Evolutionary conservation across 805 yeast species (phyloP).

Genomic region (Ogataea pini): DNA sequence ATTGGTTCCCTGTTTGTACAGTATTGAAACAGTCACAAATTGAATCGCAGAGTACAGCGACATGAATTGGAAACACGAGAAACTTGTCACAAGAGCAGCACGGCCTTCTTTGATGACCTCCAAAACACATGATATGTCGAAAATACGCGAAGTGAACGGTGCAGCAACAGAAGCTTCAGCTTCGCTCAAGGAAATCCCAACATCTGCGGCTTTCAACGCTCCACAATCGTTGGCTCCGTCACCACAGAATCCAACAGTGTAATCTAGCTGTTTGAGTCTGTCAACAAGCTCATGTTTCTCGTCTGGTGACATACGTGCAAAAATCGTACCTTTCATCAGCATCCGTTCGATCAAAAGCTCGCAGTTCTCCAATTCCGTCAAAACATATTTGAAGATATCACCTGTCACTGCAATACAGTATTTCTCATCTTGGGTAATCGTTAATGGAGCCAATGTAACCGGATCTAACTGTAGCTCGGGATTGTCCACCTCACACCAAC

Average conservation of each 20-base stretch:
- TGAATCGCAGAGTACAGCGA: slow-evolving; percentile 96
- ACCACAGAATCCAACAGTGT: slow-evolving; percentile 96
- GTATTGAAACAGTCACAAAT: slow-evolving; percentile 79
- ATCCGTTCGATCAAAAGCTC: slow-evolving; percentile 50
- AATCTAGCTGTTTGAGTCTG: slow-evolving; percentile 78
- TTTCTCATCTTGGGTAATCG: slow-evolving; percentile 34
- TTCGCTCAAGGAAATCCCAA: slow-evolving; percentile 92
- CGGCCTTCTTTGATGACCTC: slow-evolving; percentile 94
- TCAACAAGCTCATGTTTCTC: slow-evolving; percentile 96
- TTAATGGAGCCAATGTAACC: slow-evolving; percentile 54
- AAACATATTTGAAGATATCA: slow-evolving; percentile 78
- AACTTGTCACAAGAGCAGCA: slow-evolving; percentile 91
- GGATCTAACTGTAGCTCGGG: slow-evolving; percentile 60
- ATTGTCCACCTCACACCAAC: slow-evolving; percentile 72
- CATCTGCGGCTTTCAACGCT: slow-evolving; percentile 96
- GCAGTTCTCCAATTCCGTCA: slow-evolving; percentile 52
- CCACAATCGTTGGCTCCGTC: slow-evolving; percentile 99
- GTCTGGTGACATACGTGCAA: slow-evolving; percentile 98
- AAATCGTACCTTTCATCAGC: slow-evolving; percentile 71
- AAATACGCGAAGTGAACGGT: slow-evolving; percentile 88
- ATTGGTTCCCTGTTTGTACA: slow-evolving; percentile 87
- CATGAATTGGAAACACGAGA: slow-evolving; percentile 97
- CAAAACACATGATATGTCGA: slow-evolving; percentile 90
- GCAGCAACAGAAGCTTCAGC: slow-evolving; percentile 99
- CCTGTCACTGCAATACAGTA: slow-evolving; percentile 89